Evolutionary conservation across 2,329 filamentous ascomycete genomes (phyloP), one percentile per base, ranked within the genome.

Genomic region (Xylariaceae sp.): DNA sequence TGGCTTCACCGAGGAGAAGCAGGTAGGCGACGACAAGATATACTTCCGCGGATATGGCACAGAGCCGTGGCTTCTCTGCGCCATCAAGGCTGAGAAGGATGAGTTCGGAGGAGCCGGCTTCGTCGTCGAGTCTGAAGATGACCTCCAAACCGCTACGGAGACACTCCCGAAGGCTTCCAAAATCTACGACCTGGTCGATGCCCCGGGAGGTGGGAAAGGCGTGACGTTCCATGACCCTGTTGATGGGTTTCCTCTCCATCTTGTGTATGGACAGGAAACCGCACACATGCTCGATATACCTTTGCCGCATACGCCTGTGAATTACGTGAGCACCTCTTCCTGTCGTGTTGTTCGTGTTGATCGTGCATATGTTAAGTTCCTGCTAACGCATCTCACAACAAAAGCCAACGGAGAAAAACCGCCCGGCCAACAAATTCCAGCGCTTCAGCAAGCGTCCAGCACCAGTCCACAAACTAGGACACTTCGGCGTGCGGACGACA

Each of bases 11-110:
- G 67, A 72, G 55, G 61, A 63, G 10, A 67, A 68, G 51, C 63
- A 61, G 45, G 56, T 63, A 11, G 49, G 52, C 2, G 71, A 68
- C 27, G 67, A 74, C 41, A 72, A 68, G 48, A 76, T 78, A 31
- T 86, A 79, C 69, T 83, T 76, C 63, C 75, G 79, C 38, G 82
- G 82, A 15, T 85, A 83, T 59, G 81, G 82, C 12, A 67, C 66
- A 6, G 81, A 85, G 56, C 80, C 80, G 11, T 84, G 81, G 61
- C 68, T 83, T 2, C 72, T 84, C 40, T 81, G 78, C 55, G 74
- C 80, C 42, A 71, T 73, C 51, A 68, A 70, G 44, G 72, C 76
- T 1, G 60, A 66, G 43, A 65, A 72, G 60, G 68, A 77, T 50
- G 67, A 72, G 48, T 86, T 85, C 59, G 72, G 75, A 6, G 82